Evolutionary conservation across 2,329 filamentous ascomycete genomes (phyloP).

Genomic region (Arthroderma sp.): DNA sequence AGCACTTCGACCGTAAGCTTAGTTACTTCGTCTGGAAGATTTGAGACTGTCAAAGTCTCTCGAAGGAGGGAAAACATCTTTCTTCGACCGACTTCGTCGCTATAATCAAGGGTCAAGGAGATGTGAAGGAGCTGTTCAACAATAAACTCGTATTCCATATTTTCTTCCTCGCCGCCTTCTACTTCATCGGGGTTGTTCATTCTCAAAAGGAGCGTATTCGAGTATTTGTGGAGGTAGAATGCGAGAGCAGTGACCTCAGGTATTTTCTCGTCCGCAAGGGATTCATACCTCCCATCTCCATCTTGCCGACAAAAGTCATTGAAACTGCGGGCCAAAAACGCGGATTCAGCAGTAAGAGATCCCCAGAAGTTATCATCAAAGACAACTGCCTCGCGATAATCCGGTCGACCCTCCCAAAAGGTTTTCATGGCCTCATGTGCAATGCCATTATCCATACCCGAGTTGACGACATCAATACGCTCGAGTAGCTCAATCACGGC

Average conservation of each 20-base stretch:
- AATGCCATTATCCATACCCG: constrained; percentile 77
- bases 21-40: constrained; percentile 83
- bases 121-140: constrained; percentile 92
- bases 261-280: constrained; percentile 77
- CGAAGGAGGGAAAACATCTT: constrained; percentile 92
- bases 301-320: constrained; percentile 80
- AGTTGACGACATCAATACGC: constrained; percentile 84
- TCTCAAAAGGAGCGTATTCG: constrained; percentile 39
- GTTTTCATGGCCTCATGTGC: constrained; percentile 87
- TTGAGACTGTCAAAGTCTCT: constrained; percentile 70
- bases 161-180: constrained; percentile 64
- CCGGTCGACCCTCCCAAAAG: constrained; percentile 84
- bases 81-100: constrained; percentile 86
- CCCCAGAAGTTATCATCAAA: constrained; percentile 36
- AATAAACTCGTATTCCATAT: constrained; percentile 84
- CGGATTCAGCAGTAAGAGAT: constrained; percentile 56
- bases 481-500: constrained; percentile 82
- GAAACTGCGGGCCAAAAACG: constrained; percentile 83
- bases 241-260: constrained; percentile 87
- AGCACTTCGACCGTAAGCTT: constrained; percentile 74
- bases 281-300: constrained; percentile 59
- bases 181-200: constrained; percentile 30
- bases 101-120: constrained; percentile 82
- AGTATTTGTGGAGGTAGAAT: constrained; percentile 71
- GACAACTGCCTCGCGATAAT: constrained; percentile 33